Base-by-base conservation (phyloP, 2,329 filamentous ascomycete genomes). In the Alternaria triticimaculans region DNA sequence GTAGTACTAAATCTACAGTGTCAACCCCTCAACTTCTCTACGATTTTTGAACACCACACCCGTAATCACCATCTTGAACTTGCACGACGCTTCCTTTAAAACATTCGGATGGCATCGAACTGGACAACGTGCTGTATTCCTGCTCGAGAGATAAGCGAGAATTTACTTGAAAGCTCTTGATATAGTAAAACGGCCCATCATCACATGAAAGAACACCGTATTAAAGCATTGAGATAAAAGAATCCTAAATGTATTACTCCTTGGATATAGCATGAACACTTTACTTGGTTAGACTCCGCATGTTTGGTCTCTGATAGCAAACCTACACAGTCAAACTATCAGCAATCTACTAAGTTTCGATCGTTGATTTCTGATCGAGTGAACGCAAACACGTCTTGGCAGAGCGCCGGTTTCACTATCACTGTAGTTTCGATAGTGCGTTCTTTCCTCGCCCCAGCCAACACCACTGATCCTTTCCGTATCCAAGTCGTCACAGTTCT, bases 51-150 rank as follows among this genome's bases (percentile, higher is more conserved):
- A 41, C 33, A 41, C 33, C 2, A 4, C 8, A 41, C 6, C 33
- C 1, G 33, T 4, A 41, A 0, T 41, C 2, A n/a, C 33, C 33
- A 37, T 8, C 0, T n/a, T n/a, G n/a, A n/a, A n/a, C n/a, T n/a
- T 37, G 33, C 2, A 37, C 33, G 7, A 25, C 25, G 7, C 14
- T n/a, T 41, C 0, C 33, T n/a, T 41, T 18, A 18, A 2, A 37
- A 2, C 0, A 18, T 18, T 41, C 2, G 2, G 33, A 41, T 10
- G 3, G 4, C 33, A 41, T 1, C 8, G n/a, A n/a, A 41, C 2
- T 1, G 33, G 33, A 10, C 1, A 41, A 1, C 2, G 3, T 5
- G 3, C 3, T 41, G 14, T n/a, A 1, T 8, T 41, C 8, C 8
- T 41, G 14, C 33, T n/a, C 15, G 5, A 18, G 15, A 3, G 33